These are phyloP conservation scores for Aristolochia contorta DNA, from an alignment of 164 flowering plant species.

Conservation along the genomic window DNA sequence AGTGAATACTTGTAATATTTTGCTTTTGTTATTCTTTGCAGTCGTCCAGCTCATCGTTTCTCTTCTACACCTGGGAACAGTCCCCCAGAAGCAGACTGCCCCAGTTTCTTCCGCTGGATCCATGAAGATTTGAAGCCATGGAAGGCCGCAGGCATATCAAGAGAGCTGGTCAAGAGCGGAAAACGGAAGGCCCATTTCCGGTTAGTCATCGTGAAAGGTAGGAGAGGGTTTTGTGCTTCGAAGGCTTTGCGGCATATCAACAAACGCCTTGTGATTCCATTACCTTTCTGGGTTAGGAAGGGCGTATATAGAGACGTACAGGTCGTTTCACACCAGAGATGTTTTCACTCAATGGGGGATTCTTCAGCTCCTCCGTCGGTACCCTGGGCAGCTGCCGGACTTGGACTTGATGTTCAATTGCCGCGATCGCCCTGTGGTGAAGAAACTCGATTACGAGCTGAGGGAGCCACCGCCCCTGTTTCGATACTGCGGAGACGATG, in stretches of 20 bases:
- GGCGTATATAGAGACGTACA: conserved; percentile 24
- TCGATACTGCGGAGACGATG: not conserved
- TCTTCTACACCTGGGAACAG: not conserved
- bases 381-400: conserved; percentile 36
- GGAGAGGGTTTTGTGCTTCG: too few relatives aligned
- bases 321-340: conserved; percentile 32
- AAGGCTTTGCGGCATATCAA: not conserved
- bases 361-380: conserved; percentile 34
- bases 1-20: too few relatives aligned
- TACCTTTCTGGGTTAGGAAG: conserved; percentile 5
- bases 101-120: conserved; percentile 45
- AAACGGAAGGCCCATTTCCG: conserved; percentile 19
- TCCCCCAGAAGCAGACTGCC: conserved; percentile 12
- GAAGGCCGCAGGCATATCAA: conserved; percentile 29
- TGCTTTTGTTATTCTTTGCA: too few relatives aligned
- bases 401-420: conserved; percentile 40
- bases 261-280: not conserved
- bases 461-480: conserved; percentile 4
- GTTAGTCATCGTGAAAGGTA: conserved; percentile 20
- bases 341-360: conserved; percentile 42
- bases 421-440: conserved; percentile 23
- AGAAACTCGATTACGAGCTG: not conserved
- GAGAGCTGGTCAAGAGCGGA: conserved; percentile 28
- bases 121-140: conserved; percentile 39
- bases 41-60: not conserved